Percentiles rank a stretch among this genome's conserved stretches.
These are phyloP conservation scores for Drosera capensis DNA, from an alignment of 148 eudicot genomes.

Conservation along the genomic window DNA sequence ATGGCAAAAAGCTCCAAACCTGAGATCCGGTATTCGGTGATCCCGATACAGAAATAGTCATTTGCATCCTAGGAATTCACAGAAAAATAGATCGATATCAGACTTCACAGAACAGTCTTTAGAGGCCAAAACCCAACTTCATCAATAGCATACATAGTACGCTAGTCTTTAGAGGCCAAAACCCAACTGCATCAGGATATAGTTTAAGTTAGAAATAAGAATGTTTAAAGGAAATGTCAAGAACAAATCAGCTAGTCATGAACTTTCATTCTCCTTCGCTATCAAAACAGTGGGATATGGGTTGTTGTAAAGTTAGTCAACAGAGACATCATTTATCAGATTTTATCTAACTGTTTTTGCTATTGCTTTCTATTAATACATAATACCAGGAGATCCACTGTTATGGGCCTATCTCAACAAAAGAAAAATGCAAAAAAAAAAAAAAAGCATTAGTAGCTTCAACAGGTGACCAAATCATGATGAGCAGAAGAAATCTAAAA, in stretches of 20 bases:
- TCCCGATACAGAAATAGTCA: constrained; percentile 57
- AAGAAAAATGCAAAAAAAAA: too few species aligned
- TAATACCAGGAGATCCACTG: too few species aligned
- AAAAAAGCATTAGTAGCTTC: too few species aligned
- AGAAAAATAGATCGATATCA: constrained; percentile 12
- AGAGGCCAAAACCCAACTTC: background rate
- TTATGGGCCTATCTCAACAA: too few species aligned
- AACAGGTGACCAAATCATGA: too few species aligned
- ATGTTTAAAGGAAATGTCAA: background rate
- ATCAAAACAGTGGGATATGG: background rate
- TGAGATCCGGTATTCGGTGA: constrained; percentile 31
- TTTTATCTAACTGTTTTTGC: too few species aligned
- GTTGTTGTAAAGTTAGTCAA: too few species aligned
- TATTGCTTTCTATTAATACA: too few species aligned
- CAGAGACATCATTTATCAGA: too few species aligned
- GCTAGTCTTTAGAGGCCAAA: too few species aligned
- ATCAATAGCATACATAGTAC: too few species aligned
- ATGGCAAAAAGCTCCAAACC: constrained; percentile 44
- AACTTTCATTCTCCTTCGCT: background rate
- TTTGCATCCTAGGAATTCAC: constrained; percentile 41
- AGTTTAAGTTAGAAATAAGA: constrained; percentile 15
- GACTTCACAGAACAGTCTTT: constrained; percentile 8
- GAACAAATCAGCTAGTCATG: background rate
- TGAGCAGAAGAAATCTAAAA: too few species aligned
- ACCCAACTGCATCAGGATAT: constrained; percentile 46